A percentile compares a stretch with the other conserved stretches of the same genome.
phyloP scores from a whole-genome alignment of 805 yeast species.

The Candida nitratophila region DNA sequence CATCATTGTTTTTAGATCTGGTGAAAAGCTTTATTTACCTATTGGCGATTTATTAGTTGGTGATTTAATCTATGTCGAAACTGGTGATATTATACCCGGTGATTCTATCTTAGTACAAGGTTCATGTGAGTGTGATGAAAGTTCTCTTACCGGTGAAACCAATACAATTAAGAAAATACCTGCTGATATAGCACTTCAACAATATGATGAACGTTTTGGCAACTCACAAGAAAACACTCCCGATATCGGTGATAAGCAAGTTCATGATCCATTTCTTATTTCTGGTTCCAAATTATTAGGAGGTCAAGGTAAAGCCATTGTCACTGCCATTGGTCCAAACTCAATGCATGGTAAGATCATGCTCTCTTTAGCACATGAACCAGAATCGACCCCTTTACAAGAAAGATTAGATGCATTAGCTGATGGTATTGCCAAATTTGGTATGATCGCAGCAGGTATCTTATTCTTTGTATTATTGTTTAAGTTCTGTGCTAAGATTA shows the following conservation, averaged over 20 bases:
- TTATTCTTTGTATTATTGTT: conserved; percentile 74
- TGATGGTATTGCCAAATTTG: conserved; percentile 92
- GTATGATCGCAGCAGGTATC: conserved; percentile 77
- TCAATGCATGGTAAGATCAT: conserved; percentile 91
- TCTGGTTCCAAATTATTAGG: conserved; percentile 86
- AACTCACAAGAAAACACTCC: conserved; percentile 6
- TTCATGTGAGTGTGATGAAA: conserved; percentile 82
- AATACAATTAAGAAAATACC: conserved; percentile 68
- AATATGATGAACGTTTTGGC: conserved; percentile 23
- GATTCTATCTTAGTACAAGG: conserved; percentile 76
- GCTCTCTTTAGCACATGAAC: conserved; percentile 67
- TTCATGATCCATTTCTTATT: conserved; percentile 76
- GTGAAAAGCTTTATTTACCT: conserved; percentile 59
- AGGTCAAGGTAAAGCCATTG: conserved; percentile 81
- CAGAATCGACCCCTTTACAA: conserved; percentile 86
- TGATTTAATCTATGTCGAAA: conserved; percentile 73
- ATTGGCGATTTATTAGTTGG: conserved; percentile 80
- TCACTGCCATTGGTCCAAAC: conserved; percentile 84
- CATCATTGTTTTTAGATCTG: conserved; percentile 68
- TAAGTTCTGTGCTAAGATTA: conserved; percentile 59
- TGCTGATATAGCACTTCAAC: conserved; percentile 34
- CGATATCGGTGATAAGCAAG: conserved; percentile 35
- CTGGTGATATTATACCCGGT: conserved; percentile 92
- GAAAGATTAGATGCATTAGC: conserved; percentile 75
- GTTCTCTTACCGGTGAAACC: conserved; percentile 91